Conservation (phyloP, 441 rosid genomes). For the Euphorbia corollata region DNA sequence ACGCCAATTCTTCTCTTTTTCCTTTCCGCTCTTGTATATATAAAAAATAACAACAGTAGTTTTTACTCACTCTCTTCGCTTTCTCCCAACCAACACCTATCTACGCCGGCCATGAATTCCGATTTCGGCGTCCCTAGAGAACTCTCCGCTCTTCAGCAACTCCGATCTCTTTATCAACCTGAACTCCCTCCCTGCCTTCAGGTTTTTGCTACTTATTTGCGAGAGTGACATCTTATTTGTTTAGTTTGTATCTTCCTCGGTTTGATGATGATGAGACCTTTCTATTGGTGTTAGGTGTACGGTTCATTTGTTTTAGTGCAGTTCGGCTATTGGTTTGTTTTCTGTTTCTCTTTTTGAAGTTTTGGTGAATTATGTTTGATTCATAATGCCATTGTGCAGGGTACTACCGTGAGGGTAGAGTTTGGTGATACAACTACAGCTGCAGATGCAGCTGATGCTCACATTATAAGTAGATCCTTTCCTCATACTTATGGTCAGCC, state of each 20-base stretch:
- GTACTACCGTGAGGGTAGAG: conserved; percentile 91
- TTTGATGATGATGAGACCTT: neutral
- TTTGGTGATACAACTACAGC: conserved; percentile 78
- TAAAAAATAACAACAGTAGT: too few relatives aligned
- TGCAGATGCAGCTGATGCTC: conserved; percentile 61
- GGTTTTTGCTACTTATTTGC: conserved; percentile 29
- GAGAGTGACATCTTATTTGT: neutral
- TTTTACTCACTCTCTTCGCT: neutral
- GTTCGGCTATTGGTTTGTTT: neutral
- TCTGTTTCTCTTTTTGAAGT: neutral
- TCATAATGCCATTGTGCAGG: conserved; percentile 36
- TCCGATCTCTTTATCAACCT: conserved; percentile 75
- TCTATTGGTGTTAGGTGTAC: neutral
- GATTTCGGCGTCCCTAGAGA: conserved; percentile 92
- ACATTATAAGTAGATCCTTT: conserved; percentile 58
- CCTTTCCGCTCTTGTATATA: neutral
- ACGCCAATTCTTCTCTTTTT: neutral
- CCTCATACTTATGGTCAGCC: conserved; percentile 87
- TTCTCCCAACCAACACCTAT: neutral
- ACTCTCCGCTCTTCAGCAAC: conserved; percentile 84
- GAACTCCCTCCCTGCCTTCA: conserved; percentile 93
- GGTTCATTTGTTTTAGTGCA: neutral
- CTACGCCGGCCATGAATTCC: conserved; percentile 56
- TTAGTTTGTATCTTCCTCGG: neutral
- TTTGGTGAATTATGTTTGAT: conserved; percentile 3